phyloP scores from a whole-genome alignment of 2,329 filamentous ascomycete genomes.

The Penicillium sp. region DNA sequence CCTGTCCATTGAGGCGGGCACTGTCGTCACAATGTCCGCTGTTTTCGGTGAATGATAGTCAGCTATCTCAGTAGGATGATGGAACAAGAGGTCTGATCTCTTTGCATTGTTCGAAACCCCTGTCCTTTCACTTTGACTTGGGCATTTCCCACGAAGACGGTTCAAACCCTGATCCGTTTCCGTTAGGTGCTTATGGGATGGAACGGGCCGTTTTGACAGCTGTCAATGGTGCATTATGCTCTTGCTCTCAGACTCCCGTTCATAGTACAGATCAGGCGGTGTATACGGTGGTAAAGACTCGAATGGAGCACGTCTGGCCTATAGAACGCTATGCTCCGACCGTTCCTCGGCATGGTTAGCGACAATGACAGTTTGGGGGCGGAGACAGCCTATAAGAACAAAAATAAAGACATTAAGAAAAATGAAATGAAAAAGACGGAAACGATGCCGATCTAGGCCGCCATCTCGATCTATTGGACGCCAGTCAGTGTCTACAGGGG shows the following conservation, averaged over 20 bases:
- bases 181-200: conserved; percentile 8
- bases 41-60: not conserved
- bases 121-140: not conserved
- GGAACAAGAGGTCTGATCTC: not conserved
- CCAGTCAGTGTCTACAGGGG: not conserved
- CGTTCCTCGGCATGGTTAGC: conserved; percentile 8
- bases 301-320: too few relatives aligned
- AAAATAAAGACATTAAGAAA: not conserved
- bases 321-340: conserved; percentile 4
- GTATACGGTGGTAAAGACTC: not conserved
- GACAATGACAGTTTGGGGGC: not conserved
- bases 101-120: not conserved
- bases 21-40: not conserved
- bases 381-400: not conserved
- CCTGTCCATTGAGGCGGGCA: not conserved
- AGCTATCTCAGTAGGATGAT: too few relatives aligned
- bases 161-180: not conserved
- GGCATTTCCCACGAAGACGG: not conserved
- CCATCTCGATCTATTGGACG: not conserved
- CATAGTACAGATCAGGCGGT: not conserved
- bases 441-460: not conserved
- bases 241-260: not conserved
- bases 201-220: conserved; percentile 5
- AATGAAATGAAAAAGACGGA: not conserved
- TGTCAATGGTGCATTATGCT: conserved; percentile 7